Conservation (phyloP, 768 basidiomycete genomes). For the Lactarius deliciosus region DNA sequence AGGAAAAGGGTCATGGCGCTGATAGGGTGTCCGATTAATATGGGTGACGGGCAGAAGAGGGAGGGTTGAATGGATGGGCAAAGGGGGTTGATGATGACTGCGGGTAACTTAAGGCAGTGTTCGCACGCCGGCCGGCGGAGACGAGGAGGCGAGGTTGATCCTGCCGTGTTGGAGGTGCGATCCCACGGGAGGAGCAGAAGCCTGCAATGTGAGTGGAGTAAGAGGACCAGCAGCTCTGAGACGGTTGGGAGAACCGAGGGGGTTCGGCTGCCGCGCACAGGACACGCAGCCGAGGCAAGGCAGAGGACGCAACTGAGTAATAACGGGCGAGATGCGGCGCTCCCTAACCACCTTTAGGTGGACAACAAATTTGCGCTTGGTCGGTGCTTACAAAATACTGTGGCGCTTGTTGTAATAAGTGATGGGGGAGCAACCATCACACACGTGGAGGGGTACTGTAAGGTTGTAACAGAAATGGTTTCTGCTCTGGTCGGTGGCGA, state of each 20-base stretch:
- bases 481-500: background rate
- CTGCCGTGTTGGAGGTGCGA: background rate
- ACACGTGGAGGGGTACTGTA: background rate
- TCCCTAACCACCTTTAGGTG: background rate
- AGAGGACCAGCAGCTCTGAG: background rate
- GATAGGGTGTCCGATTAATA: background rate
- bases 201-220: background rate
- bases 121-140: background rate
- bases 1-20: background rate
- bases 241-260: background rate
- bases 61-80: background rate
- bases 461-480: background rate
- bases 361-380: background rate
- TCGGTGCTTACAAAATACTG: background rate
- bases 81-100: background rate
- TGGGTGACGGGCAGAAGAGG: background rate
- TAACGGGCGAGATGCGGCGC: background rate
- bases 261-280: background rate
- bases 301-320: background rate
- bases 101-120: background rate
- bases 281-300: slow-evolving; percentile 4
- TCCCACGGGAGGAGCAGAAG: background rate
- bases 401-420: background rate
- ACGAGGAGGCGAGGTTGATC: background rate
- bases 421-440: background rate